phyloP scores from a whole-genome alignment of 441 rosid genomes.

The Viola pubescens region DNA sequence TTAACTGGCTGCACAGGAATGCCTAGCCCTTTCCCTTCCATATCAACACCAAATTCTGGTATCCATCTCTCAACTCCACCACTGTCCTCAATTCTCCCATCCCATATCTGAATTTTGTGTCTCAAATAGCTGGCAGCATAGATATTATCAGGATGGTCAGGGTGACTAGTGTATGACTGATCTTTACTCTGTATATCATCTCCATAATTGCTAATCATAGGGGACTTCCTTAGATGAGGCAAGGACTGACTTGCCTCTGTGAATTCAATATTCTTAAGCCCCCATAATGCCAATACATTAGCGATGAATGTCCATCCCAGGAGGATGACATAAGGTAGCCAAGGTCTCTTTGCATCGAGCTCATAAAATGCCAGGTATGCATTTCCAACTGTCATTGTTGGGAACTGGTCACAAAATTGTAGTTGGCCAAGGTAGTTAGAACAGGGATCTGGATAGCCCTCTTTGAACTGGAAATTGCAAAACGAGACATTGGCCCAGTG shows the following conservation, averaged over 20 bases:
- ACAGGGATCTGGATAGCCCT: constrained; percentile 22
- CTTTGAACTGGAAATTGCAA: constrained; percentile 22
- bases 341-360: constrained; percentile 19
- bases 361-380: constrained; percentile 21
- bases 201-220: constrained; percentile 1
- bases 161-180: background rate
- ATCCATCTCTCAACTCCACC: constrained; percentile 1
- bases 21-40: constrained; percentile 18
- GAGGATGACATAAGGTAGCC: constrained; percentile 22
- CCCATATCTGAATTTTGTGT: constrained; percentile 1
- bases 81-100: background rate
- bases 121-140: background rate
- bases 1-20: constrained; percentile 24
- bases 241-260: constrained; percentile 19
- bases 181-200: constrained; percentile 7
- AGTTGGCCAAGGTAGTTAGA: constrained; percentile 18
- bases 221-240: constrained; percentile 13
- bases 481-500: constrained; percentile 27
- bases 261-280: constrained; percentile 23
- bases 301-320: constrained; percentile 20
- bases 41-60: constrained; percentile 10
- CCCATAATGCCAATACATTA: constrained; percentile 21
- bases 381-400: constrained; percentile 23
- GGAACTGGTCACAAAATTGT: constrained; percentile 27
- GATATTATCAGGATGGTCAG: constrained; percentile 3